Percentiles rank a stretch among this genome's conserved stretches.
Conservation (phyloP, 495 filamentous ascomycete genomes). For the Terfezia claveryi region DNA sequence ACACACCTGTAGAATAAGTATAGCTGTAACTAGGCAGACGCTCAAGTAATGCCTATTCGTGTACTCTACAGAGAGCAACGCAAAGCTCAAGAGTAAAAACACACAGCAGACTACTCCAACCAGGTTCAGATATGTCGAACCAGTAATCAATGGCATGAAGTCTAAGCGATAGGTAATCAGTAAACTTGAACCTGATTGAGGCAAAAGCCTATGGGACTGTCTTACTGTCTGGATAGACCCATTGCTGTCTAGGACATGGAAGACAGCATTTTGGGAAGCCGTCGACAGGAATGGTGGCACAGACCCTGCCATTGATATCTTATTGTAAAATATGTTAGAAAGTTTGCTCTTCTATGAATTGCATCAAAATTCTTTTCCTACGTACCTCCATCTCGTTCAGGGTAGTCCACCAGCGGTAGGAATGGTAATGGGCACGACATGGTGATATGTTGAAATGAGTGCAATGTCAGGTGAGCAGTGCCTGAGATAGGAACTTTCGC, state of each 20-base stretch:
- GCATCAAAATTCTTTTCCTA: slow-evolving; percentile 19
- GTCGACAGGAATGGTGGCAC: slow-evolving; percentile 33
- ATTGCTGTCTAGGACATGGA: slow-evolving; percentile 71
- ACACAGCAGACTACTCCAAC: slow-evolving; percentile 44
- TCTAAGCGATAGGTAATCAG: slow-evolving; percentile 21
- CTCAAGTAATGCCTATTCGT: slow-evolving; percentile 85
- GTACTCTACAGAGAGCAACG: slow-evolving; percentile 65
- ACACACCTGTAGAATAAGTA: slow-evolving; percentile 58
- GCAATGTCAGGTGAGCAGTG: background rate
- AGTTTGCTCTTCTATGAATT: background rate
- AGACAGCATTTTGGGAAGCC: slow-evolving; percentile 46
- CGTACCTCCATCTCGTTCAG: slow-evolving; percentile 43
- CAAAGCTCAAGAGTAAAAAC: slow-evolving; percentile 65
- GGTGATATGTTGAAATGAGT: background rate
- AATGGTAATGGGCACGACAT: slow-evolving; percentile 40
- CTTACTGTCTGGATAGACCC: slow-evolving; percentile 58
- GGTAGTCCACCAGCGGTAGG: slow-evolving; percentile 36
- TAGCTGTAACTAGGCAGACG: slow-evolving; percentile 54
- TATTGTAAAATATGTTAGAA: background rate
- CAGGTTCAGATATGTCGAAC: slow-evolving; percentile 62
- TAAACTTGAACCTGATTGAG: slow-evolving; percentile 1
- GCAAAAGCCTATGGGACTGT: slow-evolving; percentile 4
- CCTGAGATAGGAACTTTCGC: background rate
- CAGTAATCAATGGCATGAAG: slow-evolving; percentile 38
- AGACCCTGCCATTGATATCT: slow-evolving; percentile 12